Conservation (phyloP, 2,329 filamentous ascomycete species). For the Colletotrichum theobromicola region DNA sequence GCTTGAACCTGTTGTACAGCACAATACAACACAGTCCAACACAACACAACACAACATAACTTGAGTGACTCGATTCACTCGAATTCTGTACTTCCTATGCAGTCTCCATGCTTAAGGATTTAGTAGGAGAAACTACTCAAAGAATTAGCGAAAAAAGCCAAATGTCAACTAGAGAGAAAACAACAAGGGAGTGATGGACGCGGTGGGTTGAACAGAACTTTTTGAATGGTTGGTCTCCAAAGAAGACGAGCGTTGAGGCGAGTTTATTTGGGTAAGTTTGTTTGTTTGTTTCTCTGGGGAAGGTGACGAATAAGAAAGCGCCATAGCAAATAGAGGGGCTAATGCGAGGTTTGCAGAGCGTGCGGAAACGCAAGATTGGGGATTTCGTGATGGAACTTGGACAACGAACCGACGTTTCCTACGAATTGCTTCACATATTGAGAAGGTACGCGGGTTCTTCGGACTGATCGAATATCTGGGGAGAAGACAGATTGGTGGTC, state of each 20-base stretch:
- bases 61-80: not conserved
- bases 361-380: too few species aligned
- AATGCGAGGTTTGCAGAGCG: not conserved
- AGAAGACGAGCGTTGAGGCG: too few species aligned
- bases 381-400: not conserved
- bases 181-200: not conserved
- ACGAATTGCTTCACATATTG: not conserved
- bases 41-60: too few species aligned
- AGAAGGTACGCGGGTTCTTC: not conserved
- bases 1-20: not conserved
- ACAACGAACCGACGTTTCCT: not conserved
- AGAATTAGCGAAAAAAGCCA: not conserved
- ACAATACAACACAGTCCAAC: not conserved
- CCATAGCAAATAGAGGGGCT: not conserved
- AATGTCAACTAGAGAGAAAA: fast-evolving
- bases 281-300: not conserved
- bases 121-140: not conserved
- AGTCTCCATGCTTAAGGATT: not conserved
- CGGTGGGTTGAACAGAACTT: not conserved
- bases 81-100: not conserved
- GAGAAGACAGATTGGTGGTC: fast-evolving
- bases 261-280: not conserved
- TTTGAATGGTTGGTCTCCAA: not conserved
- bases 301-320: not conserved
- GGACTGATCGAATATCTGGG: fast-evolving